These are phyloP conservation scores for Magnusiomyces suaveolens DNA, from an alignment of 1,139 yeast species.

Conservation along the genomic window DNA sequence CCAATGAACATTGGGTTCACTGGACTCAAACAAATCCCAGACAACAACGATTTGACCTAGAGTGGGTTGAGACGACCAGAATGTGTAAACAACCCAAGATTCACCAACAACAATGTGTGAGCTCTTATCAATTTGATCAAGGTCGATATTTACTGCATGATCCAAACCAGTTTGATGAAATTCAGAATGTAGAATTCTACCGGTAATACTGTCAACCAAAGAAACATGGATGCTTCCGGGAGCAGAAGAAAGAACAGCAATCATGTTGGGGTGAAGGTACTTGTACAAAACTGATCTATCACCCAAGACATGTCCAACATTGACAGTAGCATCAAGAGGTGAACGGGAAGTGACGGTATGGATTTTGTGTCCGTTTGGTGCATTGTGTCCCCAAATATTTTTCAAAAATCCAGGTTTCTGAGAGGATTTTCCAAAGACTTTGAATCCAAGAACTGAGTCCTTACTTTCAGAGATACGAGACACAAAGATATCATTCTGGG, in stretches of 20 bases:
- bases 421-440: conserved; percentile 16
- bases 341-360: conserved; percentile 36
- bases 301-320: conserved; percentile 62
- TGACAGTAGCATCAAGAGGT: conserved; percentile 43
- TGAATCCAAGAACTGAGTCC: conserved; percentile 19
- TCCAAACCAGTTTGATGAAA: conserved; percentile 28
- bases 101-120: conserved; percentile 62
- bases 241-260: conserved; percentile 40
- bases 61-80: conserved; percentile 43
- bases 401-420: conserved; percentile 16
- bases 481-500: conserved; percentile 18
- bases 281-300: conserved; percentile 75
- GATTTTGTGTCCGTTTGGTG: conserved; percentile 30
- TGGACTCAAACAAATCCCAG: conserved; percentile 68
- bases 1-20: conserved; percentile 38
- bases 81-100: conserved; percentile 72
- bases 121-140: conserved; percentile 33
- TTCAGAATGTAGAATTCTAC: conserved; percentile 46
- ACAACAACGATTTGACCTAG: conserved; percentile 54
- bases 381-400: conserved; percentile 23
- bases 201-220: conserved; percentile 61
- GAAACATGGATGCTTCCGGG: conserved; percentile 31
- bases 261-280: conserved; percentile 62
- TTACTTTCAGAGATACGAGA: conserved; percentile 13
- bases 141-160: not conserved